These are phyloP conservation scores for Moesziomyces sp. DNA, from an alignment of 1,284 basidiomycete genomes.

Conservation along the genomic window DNA sequence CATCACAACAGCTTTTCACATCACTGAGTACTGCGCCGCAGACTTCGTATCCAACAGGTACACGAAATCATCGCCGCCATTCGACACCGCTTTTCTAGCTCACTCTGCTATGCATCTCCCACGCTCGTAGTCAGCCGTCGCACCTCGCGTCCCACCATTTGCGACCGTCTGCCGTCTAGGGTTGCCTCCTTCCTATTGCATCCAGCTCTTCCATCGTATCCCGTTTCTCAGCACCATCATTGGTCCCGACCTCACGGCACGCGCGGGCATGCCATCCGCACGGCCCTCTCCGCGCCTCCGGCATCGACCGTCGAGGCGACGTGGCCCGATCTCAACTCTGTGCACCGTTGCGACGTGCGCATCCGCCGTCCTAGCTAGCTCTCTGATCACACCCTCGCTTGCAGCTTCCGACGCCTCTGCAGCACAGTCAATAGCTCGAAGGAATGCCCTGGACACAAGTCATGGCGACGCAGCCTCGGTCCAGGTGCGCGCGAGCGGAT, in stretches of 20 bases:
- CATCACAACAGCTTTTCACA: not conserved
- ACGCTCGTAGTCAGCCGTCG: slow-evolving; percentile 20
- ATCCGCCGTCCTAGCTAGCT: slow-evolving; percentile 3
- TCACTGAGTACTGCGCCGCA: not conserved
- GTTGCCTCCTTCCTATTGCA: not conserved
- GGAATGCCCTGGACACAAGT: too few relatives aligned
- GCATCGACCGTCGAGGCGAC: not conserved
- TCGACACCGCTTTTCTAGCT: too few relatives aligned
- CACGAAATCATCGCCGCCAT: not conserved
- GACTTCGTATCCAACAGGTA: too few relatives aligned
- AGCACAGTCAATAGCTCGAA: too few relatives aligned
- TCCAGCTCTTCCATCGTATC: too few relatives aligned
- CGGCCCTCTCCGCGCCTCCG: too few relatives aligned
- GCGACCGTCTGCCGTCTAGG: slow-evolving; percentile 1
- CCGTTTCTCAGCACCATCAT: not conserved
- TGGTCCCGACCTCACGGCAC: not conserved
- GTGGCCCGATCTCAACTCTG: not conserved
- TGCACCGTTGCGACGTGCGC: not conserved
- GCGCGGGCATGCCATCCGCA: not conserved
- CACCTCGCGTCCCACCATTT: slow-evolving; percentile 10
- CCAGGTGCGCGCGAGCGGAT: too few relatives aligned
- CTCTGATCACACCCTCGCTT: slow-evolving; percentile 6
- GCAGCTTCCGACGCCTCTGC: not conserved
- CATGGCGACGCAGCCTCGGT: too few relatives aligned
- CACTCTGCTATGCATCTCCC: slow-evolving; percentile 19